These are phyloP conservation scores for Globisporangium spiculum DNA, from an alignment of 352 stramenopile genomes.

Conservation along the genomic window DNA sequence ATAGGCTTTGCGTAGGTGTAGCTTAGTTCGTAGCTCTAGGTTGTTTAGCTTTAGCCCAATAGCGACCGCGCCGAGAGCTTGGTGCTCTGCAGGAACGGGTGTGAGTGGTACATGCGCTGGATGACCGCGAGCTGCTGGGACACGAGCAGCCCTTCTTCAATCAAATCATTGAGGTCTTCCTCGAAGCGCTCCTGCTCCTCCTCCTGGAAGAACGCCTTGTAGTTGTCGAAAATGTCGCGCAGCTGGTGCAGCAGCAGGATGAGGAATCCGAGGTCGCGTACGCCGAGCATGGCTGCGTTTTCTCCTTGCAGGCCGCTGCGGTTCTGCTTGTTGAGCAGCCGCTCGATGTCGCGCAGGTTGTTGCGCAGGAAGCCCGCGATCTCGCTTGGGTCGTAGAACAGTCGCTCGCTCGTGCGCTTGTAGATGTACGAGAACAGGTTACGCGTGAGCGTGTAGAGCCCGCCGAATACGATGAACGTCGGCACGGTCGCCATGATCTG, in stretches of 20 bases:
- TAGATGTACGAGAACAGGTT: slow-evolving; percentile 68
- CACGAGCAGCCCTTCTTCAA: slow-evolving; percentile 70
- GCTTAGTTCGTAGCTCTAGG: background rate
- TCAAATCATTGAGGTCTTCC: slow-evolving; percentile 79
- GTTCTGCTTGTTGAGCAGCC: slow-evolving; percentile 84
- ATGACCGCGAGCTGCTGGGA: slow-evolving; percentile 83
- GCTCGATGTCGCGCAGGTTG: slow-evolving; percentile 81
- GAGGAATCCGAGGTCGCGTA: slow-evolving; percentile 69
- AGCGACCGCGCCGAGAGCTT: slow-evolving; percentile 55
- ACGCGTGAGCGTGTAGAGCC: slow-evolving; percentile 60
- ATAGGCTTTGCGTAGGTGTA: slow-evolving; percentile 26
- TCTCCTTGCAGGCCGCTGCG: slow-evolving; percentile 18
- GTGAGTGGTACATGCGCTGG: slow-evolving; percentile 85
- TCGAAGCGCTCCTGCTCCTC: slow-evolving; percentile 82
- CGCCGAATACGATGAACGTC: slow-evolving; percentile 76
- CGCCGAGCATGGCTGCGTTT: slow-evolving; percentile 37
- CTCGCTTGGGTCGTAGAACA: slow-evolving; percentile 77
- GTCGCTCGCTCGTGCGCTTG: slow-evolving; percentile 70
- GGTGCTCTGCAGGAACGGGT: slow-evolving; percentile 72
- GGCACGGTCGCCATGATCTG: slow-evolving; percentile 84
- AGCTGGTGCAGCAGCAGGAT: slow-evolving; percentile 75
- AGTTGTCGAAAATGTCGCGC: slow-evolving; percentile 71
- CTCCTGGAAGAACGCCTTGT: slow-evolving; percentile 67
- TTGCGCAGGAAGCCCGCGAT: slow-evolving; percentile 76
- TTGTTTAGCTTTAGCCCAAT: slow-evolving; percentile 13